Evolutionary conservation across 345 rosid species (phyloP), one percentile per base, ranked within the genome.

Genomic region (Salix caprea): DNA sequence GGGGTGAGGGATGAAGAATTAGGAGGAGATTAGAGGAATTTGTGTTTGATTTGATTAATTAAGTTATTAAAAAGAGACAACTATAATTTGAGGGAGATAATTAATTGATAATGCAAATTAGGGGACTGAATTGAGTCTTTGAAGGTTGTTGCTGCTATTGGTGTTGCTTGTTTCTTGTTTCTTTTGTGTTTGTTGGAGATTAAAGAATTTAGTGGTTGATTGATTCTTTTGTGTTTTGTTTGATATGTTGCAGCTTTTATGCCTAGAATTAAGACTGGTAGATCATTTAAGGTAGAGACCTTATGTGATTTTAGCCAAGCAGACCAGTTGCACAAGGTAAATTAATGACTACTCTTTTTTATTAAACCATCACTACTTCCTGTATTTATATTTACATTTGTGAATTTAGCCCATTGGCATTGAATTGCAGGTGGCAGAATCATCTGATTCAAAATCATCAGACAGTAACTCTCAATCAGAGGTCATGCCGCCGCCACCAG

Each of bases 251-350:
- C 86, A 96, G 99, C 99, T 84, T 91, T 85, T 77, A 93, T 92
- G 92, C 83, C 90, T 64, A 90, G 88, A 82, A 91, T 96, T 81
- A 94, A 88, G 86, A 83, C 91, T 36, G 85, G 89, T 19, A 90
- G 97, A 85, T 89, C 94, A 7, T 81, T 89, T 32, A 88, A 87
- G 77, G 86, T 91, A 26, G 97, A 91, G 74, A 81, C 86, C 28
- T 76, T 93, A 67, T 96, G 97, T 80, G 91, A 89, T 87, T 92
- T 93, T 82, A 85, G 88, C 74, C 94, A 91, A 74, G 95, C 87
- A 23, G 94, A 90, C 34, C 85, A 77, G 62, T 58, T 72, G n/a
- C 82, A 81, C 32, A 90, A 93, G 96, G 97, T 93, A 56, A 42
- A 60, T 67, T n/a, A 36, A 65, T 26, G 15, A 21, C 50, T 24